Evolutionary conservation across 441 rosid species (phyloP).

Genomic region (Macaranga tanarius): DNA sequence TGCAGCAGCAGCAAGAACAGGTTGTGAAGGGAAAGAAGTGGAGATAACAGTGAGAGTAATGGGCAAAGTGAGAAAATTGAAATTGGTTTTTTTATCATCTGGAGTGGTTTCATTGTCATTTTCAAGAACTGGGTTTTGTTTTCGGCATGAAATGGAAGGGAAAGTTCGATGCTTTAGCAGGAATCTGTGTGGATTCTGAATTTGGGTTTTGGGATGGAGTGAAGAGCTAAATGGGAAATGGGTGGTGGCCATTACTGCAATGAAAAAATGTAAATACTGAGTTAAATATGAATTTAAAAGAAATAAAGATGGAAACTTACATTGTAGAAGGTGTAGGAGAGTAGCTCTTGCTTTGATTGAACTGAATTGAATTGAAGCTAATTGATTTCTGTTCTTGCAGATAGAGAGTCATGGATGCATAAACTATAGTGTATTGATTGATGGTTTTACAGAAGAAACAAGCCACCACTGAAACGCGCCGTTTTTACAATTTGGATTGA

Average conservation of each 20-base stretch:
- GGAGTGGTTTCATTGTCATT: constrained; percentile 33
- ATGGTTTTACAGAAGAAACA: background rate
- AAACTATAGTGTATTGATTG: no score
- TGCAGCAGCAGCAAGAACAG: constrained; percentile 46
- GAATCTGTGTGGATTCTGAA: constrained; percentile 25
- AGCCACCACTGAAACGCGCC: constrained; percentile 5
- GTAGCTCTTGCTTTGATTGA: background rate
- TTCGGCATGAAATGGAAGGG: constrained; percentile 44
- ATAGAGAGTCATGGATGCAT: background rate
- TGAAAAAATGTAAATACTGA: background rate
- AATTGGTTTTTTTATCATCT: constrained; percentile 26
- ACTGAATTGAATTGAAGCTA: background rate
- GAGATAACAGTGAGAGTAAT: constrained; percentile 68
- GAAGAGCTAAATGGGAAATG: constrained; percentile 48
- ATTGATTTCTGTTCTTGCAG: background rate
- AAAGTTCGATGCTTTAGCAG: constrained; percentile 16
- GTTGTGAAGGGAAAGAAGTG: constrained; percentile 44
- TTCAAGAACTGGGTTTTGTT: constrained; percentile 26
- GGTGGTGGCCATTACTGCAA: constrained; percentile 43
- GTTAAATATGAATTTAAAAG: background rate
- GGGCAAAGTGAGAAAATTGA: constrained; percentile 57
- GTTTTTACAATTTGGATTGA: background rate
- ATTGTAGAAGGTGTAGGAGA: background rate
- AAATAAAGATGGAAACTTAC: constrained; percentile 7
- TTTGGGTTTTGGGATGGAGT: constrained; percentile 26